Evolutionary conservation across 179 eudicot species (phyloP).

Genomic region (Carnegiea gigantea): DNA sequence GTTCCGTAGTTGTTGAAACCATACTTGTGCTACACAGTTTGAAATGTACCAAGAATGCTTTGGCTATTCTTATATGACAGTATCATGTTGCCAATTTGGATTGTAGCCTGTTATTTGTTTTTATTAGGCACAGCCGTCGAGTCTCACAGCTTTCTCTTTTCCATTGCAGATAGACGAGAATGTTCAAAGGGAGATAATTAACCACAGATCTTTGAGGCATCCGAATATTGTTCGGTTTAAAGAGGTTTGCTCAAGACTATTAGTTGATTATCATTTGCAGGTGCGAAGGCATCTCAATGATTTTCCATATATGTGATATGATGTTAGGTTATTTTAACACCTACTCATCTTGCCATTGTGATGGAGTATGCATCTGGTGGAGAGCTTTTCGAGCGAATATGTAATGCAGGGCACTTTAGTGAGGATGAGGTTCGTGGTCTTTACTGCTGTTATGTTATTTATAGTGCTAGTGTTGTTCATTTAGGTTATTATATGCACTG

Average conservation of each 20-base stretch:
- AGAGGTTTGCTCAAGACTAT: slow-evolving; percentile 56
- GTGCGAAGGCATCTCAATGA: slow-evolving; percentile 13
- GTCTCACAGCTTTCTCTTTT: neutral
- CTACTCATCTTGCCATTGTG: slow-evolving; percentile 94
- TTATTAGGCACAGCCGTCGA: neutral
- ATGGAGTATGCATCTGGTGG: slow-evolving; percentile 99
- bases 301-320: neutral
- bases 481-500: neutral
- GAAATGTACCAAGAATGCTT: neutral
- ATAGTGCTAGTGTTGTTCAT: neutral
- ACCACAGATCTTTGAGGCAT: slow-evolving; percentile 88
- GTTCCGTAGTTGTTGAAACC: neutral
- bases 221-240: slow-evolving; percentile 88
- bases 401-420: slow-evolving; percentile 70
- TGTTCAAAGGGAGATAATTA: slow-evolving; percentile 91
- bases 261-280: neutral
- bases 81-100: neutral
- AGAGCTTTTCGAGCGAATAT: slow-evolving; percentile 85
- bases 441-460: slow-evolving; percentile 3
- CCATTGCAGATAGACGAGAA: slow-evolving; percentile 83
- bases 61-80: neutral
- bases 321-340: slow-evolving; percentile 72
- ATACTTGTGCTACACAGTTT: neutral
- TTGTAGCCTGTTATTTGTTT: neutral
- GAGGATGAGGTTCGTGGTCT: slow-evolving; percentile 81